Conservation (phyloP, 225 moss, liverwort and hornwort genomes). For the Marchantia polymorpha region DNA sequence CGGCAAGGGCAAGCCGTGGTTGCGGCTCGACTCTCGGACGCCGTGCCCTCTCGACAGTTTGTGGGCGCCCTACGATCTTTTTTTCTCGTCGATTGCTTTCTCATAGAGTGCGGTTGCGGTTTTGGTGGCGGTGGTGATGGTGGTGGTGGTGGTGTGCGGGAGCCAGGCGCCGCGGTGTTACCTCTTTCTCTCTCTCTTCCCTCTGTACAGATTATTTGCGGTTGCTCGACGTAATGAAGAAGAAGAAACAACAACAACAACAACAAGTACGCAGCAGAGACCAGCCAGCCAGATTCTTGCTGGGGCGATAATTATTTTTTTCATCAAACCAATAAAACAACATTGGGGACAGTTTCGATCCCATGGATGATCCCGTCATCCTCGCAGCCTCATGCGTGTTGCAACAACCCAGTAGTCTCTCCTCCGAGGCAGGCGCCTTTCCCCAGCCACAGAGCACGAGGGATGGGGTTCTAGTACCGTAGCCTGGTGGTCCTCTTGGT, state of each 20-base stretch:
- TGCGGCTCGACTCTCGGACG: slow-evolving; percentile 34
- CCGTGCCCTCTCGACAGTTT: slow-evolving; percentile 43
- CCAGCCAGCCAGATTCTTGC: slow-evolving; percentile 9
- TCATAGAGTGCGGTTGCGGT: neutral
- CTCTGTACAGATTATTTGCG: slow-evolving; percentile 29
- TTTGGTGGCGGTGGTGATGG: neutral
- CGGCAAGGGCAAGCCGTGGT: slow-evolving; percentile 76
- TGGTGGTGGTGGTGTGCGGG: too few species aligned
- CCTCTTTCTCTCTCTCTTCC: neutral
- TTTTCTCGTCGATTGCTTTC: slow-evolving; percentile 23
- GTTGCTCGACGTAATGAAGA: slow-evolving; percentile 8
- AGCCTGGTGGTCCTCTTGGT: neutral
- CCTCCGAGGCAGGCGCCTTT: neutral
- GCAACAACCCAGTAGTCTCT: neutral
- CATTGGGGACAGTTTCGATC: slow-evolving; percentile 15
- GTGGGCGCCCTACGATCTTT: slow-evolving; percentile 52
- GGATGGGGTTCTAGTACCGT: neutral
- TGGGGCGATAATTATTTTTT: slow-evolving; percentile 21
- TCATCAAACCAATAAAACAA: slow-evolving; percentile 2
- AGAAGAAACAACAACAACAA: too few species aligned
- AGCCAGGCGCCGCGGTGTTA: neutral
- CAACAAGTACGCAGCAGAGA: neutral
- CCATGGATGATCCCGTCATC: neutral
- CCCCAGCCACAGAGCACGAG: slow-evolving; percentile 2
- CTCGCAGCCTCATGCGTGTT: slow-evolving; percentile 12